Evolutionary conservation across 1,139 yeast species (phyloP).

Genomic region (Geotrichum fermentans): DNA sequence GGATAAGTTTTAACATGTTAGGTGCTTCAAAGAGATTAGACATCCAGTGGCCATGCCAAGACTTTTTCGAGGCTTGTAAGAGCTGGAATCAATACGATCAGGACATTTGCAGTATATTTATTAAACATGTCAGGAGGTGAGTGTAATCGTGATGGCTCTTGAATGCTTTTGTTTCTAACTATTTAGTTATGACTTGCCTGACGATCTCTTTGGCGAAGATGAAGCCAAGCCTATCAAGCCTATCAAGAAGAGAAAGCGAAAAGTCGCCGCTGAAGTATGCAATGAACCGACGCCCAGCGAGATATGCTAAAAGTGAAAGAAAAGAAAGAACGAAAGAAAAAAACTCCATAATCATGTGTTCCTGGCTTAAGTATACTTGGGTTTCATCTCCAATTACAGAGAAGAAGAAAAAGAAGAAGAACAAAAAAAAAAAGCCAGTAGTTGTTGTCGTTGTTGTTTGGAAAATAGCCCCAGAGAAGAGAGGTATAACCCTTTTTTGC

Average conservation of each 20-base stretch:
- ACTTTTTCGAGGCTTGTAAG: constrained; percentile 75
- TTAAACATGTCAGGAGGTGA: constrained; percentile 66
- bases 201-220: constrained; percentile 75
- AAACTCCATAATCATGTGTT: not conserved
- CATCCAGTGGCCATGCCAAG: constrained; percentile 86
- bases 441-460: too few relatives aligned
- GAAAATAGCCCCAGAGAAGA: too few relatives aligned
- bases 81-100: constrained; percentile 64
- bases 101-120: constrained; percentile 52
- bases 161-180: not conserved
- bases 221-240: constrained; percentile 66
- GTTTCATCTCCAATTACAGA: too few relatives aligned
- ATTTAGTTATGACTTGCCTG: constrained; percentile 68
- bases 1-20: not conserved
- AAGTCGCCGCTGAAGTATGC: constrained; percentile 28
- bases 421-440: too few relatives aligned
- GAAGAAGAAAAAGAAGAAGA: too few relatives aligned
- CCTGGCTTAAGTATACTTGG: too few relatives aligned
- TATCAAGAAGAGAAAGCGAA: constrained; percentile 45
- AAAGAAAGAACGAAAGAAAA: not conserved
- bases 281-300: constrained; percentile 1
- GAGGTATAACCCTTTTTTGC: not conserved
- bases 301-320: not conserved
- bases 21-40: constrained; percentile 55
- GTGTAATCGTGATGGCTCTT: constrained; percentile 12